Percentiles rank a stretch among this genome's conserved stretches.
Evolutionary conservation across 164 flowering plant species (phyloP).

Genomic region (Aristolochia fimbriata): DNA sequence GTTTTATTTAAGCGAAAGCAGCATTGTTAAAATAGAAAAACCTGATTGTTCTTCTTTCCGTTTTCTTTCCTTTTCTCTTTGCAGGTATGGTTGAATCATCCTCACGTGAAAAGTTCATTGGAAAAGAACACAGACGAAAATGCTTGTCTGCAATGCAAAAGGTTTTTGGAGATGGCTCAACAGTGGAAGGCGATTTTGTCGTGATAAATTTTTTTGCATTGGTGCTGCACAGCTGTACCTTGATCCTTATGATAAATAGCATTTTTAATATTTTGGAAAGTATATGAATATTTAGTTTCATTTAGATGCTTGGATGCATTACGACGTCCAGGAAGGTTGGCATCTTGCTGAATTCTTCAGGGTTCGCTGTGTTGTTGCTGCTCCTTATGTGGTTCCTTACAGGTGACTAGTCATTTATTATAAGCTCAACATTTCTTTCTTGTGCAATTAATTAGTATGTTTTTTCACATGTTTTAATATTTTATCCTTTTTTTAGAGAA

Average conservation of each 20-base stretch:
- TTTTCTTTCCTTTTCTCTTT: slow-evolving; percentile 1
- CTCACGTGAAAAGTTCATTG: slow-evolving; percentile 38
- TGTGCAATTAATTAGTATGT: not conserved
- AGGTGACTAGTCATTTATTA: slow-evolving; percentile 26
- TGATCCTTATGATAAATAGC: not conserved
- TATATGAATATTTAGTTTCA: not conserved
- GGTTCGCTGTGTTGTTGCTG: slow-evolving; percentile 71
- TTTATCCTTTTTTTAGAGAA: no score
- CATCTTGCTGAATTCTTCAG: slow-evolving; percentile 80
- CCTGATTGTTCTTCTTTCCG: no score
- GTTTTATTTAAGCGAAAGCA: not conserved
- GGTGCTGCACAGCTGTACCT: slow-evolving; percentile 27
- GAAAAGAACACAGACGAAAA: slow-evolving; percentile 49
- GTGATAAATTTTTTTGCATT: slow-evolving; percentile 85
- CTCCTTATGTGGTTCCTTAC: slow-evolving; percentile 92
- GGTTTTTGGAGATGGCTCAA: slow-evolving; percentile 46
- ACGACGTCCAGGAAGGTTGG: slow-evolving; percentile 84
- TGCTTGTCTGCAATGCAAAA: slow-evolving; percentile 49
- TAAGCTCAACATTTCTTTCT: not conserved
- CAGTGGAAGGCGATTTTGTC: slow-evolving; percentile 58
- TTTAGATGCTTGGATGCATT: not conserved
- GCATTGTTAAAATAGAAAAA: no score
- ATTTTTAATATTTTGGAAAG: not conserved
- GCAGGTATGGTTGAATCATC: slow-evolving; percentile 26
- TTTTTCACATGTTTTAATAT: no score